Conservation (phyloP, 75 land plant genomes). For the Sequoia sempervirens region DNA sequence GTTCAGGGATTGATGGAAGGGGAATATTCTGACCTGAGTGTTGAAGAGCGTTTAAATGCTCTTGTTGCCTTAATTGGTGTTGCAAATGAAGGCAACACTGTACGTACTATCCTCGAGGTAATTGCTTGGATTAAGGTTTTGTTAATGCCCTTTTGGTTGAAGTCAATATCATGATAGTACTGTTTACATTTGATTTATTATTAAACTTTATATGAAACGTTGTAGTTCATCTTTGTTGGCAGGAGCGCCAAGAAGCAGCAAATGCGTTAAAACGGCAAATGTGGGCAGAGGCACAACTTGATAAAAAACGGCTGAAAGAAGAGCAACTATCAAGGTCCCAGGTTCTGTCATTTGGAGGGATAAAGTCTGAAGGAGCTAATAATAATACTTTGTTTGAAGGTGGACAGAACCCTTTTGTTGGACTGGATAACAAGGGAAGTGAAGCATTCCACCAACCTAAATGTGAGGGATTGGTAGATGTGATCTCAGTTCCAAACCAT, state of each 20-base stretch:
- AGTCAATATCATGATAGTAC: background rate
- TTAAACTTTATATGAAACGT: background rate
- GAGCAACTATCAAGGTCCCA: slow-evolving; percentile 54
- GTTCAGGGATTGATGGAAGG: slow-evolving; percentile 94
- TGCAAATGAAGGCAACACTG: slow-evolving; percentile 93
- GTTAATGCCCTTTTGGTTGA: background rate
- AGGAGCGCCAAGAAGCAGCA: slow-evolving; percentile 91
- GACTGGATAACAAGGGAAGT: slow-evolving; percentile 14
- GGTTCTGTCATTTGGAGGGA: slow-evolving; percentile 15
- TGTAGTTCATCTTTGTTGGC: slow-evolving; percentile 1
- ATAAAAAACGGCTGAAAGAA: slow-evolving; percentile 80
- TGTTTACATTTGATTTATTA: background rate
- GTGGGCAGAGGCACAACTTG: slow-evolving; percentile 95
- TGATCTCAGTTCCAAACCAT: slow-evolving; percentile 10
- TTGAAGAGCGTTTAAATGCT: slow-evolving; percentile 94
- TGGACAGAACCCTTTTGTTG: slow-evolving; percentile 26
- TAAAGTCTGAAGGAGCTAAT: slow-evolving; percentile 37
- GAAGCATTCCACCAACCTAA: slow-evolving; percentile 17
- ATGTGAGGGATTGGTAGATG: slow-evolving; percentile 18
- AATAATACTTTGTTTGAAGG: slow-evolving; percentile 19
- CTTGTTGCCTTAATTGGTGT: slow-evolving; percentile 80
- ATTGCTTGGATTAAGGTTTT: background rate
- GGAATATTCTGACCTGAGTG: slow-evolving; percentile 84
- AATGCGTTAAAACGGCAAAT: slow-evolving; percentile 90
- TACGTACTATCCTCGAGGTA: slow-evolving; percentile 90